Evolutionary conservation across 108 stramenopile genomes (phyloP).

Genomic region (Nannochloropsis granulata): DNA sequence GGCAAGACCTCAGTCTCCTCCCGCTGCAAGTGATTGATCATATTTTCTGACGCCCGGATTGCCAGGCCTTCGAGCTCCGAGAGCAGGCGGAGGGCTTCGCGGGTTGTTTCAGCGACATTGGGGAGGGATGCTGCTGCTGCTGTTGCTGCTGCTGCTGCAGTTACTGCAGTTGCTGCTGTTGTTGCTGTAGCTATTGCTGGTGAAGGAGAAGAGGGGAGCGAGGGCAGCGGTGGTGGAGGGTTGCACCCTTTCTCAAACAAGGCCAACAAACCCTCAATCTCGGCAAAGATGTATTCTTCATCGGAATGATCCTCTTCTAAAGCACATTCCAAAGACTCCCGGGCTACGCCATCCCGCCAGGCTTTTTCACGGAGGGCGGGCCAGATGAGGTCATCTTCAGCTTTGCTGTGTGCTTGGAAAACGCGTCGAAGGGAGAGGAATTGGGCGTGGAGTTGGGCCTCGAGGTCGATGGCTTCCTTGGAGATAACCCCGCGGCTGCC

Average conservation of each 20-base stretch:
- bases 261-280: slow-evolving; percentile 50
- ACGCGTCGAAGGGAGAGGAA: slow-evolving; percentile 83
- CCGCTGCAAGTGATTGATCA: slow-evolving; percentile 60
- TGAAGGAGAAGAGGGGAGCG: not conserved
- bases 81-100: slow-evolving; percentile 31
- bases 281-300: slow-evolving; percentile 68
- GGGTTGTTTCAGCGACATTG: slow-evolving; percentile 6
- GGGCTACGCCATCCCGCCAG: slow-evolving; percentile 22
- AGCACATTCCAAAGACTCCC: slow-evolving; percentile 40
- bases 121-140: not conserved
- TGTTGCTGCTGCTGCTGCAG: too few relatives aligned
- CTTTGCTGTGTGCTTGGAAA: slow-evolving; percentile 79
- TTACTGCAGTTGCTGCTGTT: too few relatives aligned
- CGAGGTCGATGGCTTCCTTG: not conserved
- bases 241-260: not conserved
- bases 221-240: not conserved
- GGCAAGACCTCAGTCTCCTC: slow-evolving; percentile 77
- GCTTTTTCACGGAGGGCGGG: slow-evolving; percentile 55
- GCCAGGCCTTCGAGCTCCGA: slow-evolving; percentile 44
- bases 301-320: slow-evolving; percentile 83
- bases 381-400: slow-evolving; percentile 92
- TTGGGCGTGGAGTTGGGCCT: slow-evolving; percentile 28
- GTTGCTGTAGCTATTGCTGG: too few relatives aligned
- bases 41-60: slow-evolving; percentile 43
- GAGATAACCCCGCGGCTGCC: not conserved